Conservation (phyloP, 2,329 filamentous ascomycete species). For the Plectosphaerella cucumerina region DNA sequence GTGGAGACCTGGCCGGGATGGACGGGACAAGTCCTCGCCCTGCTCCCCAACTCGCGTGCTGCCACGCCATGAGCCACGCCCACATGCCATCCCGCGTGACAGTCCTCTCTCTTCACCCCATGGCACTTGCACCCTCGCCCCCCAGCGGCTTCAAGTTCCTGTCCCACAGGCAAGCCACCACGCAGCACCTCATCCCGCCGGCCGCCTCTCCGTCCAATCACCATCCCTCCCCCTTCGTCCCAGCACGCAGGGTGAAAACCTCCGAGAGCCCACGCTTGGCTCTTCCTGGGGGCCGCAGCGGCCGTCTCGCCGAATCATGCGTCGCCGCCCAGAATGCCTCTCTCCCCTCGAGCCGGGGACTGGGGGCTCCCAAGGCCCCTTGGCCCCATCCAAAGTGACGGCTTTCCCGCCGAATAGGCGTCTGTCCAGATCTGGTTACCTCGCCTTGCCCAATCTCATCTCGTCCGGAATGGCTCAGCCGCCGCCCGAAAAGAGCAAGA, state of each 20-base stretch:
- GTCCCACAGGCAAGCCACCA: neutral
- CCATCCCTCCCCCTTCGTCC: neutral
- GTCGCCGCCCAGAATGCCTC: neutral
- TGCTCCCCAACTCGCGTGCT: no score
- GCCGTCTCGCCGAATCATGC: neutral
- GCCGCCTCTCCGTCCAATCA: neutral
- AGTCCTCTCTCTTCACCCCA: neutral
- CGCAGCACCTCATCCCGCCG: neutral
- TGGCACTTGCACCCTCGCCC: no score
- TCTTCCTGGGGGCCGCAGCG: neutral
- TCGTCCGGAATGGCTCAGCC: neutral
- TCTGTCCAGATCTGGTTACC: neutral
- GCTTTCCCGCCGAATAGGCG: neutral
- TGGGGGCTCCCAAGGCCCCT: neutral
- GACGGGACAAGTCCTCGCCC: neutral
- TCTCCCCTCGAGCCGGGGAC: neutral
- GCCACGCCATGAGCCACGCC: neutral
- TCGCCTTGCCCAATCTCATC: neutral
- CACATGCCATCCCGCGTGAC: neutral
- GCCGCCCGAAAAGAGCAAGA: neutral
- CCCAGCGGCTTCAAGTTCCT: neutral
- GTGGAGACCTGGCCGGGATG: neutral
- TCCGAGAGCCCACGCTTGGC: neutral
- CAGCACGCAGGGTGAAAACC: neutral
- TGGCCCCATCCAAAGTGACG: neutral